Conservation (phyloP, 257 asterid genomes). For the Scutellaria barbata region DNA sequence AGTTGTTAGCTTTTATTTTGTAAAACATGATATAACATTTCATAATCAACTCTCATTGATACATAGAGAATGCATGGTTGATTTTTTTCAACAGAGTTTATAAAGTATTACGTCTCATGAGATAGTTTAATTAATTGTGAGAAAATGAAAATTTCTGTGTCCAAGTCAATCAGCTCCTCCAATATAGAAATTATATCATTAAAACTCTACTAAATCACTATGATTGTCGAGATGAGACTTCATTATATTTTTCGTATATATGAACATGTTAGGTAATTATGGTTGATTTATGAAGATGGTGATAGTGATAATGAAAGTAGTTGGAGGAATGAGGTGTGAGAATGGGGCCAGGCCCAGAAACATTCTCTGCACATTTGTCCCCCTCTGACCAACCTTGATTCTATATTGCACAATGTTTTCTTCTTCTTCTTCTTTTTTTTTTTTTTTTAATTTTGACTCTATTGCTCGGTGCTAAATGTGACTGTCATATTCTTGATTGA, state of each 20-base stretch:
- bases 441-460: too few species aligned
- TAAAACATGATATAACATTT: too few species aligned
- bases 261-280: conserved; percentile 21
- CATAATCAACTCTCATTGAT: too few species aligned
- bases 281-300: conserved; percentile 35
- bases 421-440: neutral
- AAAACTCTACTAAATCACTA: neutral
- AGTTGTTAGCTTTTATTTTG: too few species aligned
- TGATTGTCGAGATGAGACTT: neutral
- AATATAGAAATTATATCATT: neutral
- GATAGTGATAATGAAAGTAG: conserved; percentile 35
- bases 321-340: conserved; percentile 44
- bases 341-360: conserved; percentile 38
- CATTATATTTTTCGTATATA: neutral
- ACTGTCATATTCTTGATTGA: too few species aligned
- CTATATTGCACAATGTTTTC: neutral
- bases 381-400: conserved; percentile 29
- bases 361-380: conserved; percentile 45
- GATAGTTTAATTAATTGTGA: too few species aligned
- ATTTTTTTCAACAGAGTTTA: too few species aligned
- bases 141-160: too few species aligned
- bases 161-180: too few species aligned
- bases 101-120: too few species aligned
- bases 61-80: too few species aligned
- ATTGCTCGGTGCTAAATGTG: too few species aligned